Conservation (phyloP, 2,329 filamentous ascomycete genomes). For the Penicillium italicum region DNA sequence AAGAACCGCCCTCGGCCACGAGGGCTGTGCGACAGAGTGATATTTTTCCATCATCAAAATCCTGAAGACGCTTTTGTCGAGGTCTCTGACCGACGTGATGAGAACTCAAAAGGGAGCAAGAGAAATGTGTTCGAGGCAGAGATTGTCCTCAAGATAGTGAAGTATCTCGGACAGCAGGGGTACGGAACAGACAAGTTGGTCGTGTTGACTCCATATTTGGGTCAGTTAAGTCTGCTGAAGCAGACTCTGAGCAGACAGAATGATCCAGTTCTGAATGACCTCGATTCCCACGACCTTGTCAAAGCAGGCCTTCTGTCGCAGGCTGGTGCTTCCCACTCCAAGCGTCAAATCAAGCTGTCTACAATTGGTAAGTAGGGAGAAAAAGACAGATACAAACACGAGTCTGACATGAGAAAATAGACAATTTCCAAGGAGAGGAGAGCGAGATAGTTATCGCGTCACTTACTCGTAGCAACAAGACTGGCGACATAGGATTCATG, state of each 20-base stretch:
- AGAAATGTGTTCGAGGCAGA: slow-evolving; percentile 62
- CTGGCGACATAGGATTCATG: slow-evolving; percentile 69
- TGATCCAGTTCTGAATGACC: slow-evolving; percentile 65
- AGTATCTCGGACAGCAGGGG: slow-evolving; percentile 67
- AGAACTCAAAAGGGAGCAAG: slow-evolving; percentile 52
- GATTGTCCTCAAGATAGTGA: slow-evolving; percentile 63
- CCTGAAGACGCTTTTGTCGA: slow-evolving; percentile 48
- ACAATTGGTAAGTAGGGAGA: slow-evolving; percentile 59
- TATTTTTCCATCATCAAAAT: slow-evolving; percentile 63
- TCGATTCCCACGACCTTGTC: slow-evolving; percentile 62
- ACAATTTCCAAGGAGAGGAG: slow-evolving; percentile 78
- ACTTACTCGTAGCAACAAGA: slow-evolving; percentile 62
- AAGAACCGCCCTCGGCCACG: slow-evolving; percentile 45
- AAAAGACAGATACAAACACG: background rate
- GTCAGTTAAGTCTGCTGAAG: slow-evolving; percentile 59
- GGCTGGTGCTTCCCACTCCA: slow-evolving; percentile 51
- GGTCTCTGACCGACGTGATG: slow-evolving; percentile 52
- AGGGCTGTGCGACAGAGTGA: slow-evolving; percentile 58
- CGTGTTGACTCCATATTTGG: slow-evolving; percentile 68
- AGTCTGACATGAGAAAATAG: slow-evolving; percentile 38
- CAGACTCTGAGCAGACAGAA: slow-evolving; percentile 54
- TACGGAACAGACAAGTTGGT: slow-evolving; percentile 65
- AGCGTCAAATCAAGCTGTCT: slow-evolving; percentile 57
- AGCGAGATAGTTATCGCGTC: slow-evolving; percentile 68
- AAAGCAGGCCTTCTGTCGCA: slow-evolving; percentile 59